These are phyloP conservation scores for Noccaea bulbosa DNA, from an alignment of 345 rosid species.

Conservation along the genomic window DNA sequence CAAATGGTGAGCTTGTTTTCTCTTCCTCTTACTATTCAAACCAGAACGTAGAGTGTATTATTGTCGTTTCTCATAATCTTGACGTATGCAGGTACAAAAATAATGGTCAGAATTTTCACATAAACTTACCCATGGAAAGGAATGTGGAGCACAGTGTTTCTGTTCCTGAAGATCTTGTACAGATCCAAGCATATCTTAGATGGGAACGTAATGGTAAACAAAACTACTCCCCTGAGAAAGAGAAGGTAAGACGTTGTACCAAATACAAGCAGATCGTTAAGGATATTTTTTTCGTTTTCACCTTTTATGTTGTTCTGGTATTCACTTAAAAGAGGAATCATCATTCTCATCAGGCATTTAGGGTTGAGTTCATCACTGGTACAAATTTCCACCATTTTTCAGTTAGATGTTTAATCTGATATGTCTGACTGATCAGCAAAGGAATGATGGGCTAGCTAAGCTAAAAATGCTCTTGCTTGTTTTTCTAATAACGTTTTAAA, in stretches of 20 bases:
- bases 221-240: constrained; percentile 69
- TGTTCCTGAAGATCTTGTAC: constrained; percentile 96
- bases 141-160: constrained; percentile 50
- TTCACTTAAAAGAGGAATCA: constrained; percentile 25
- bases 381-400: constrained; percentile 10
- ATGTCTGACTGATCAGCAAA: constrained; percentile 18
- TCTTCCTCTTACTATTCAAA: constrained; percentile 19
- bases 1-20: constrained; percentile 67
- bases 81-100: constrained; percentile 73
- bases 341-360: constrained; percentile 23
- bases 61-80: constrained; percentile 35
- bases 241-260: constrained; percentile 42
- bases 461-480: constrained; percentile 5
- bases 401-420: constrained; percentile 11
- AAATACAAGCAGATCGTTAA: constrained; percentile 13
- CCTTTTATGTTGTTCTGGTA: constrained; percentile 25
- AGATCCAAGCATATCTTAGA: constrained; percentile 85
- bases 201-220: constrained; percentile 99
- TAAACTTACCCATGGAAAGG: constrained; percentile 63
- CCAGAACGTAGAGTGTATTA: not conserved
- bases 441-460: constrained; percentile 14
- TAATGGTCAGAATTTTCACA: constrained; percentile 79
- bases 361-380: constrained; percentile 20
- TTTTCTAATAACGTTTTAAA: not conserved
- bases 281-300: constrained; percentile 9